phyloP scores from a whole-genome alignment of 441 rosid species.

The Macaranga tanarius region DNA sequence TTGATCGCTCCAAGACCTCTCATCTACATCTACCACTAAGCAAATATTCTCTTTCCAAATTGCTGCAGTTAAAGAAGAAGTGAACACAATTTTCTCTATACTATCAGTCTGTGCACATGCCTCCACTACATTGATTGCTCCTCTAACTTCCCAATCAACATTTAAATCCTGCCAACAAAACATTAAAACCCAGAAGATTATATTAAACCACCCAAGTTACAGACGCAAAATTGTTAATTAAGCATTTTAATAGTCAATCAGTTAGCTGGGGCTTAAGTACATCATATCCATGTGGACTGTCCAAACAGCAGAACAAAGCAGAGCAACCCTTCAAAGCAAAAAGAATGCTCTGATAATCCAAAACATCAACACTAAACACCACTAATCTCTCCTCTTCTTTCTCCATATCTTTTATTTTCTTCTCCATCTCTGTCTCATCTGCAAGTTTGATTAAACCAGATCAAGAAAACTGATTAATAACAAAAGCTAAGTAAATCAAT shows the following conservation, averaged over 20 bases:
- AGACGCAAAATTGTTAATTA: not conserved
- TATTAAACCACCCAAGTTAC: not conserved
- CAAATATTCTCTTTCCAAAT: slow-evolving; percentile 73
- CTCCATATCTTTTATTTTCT: slow-evolving; percentile 58
- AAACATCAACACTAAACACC: slow-evolving; percentile 50
- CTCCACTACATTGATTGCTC: slow-evolving; percentile 81
- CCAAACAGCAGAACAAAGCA: slow-evolving; percentile 71
- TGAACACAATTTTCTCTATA: slow-evolving; percentile 62
- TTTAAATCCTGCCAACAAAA: slow-evolving; percentile 41
- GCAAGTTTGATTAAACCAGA: not conserved
- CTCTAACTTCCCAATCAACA: slow-evolving; percentile 75
- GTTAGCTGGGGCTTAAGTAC: slow-evolving; percentile 25
- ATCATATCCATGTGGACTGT: slow-evolving; percentile 62
- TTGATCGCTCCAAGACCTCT: slow-evolving; percentile 77
- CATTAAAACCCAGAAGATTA: not conserved
- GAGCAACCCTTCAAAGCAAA: slow-evolving; percentile 58
- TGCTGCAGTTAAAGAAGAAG: slow-evolving; percentile 77
- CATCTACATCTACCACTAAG: slow-evolving; percentile 66
- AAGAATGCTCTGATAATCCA: slow-evolving; percentile 71
- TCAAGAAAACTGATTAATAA: not conserved
- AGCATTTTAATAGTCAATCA: too few relatives aligned
- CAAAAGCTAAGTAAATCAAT: not conserved
- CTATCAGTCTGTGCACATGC: slow-evolving; percentile 78
- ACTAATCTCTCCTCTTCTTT: slow-evolving; percentile 43
- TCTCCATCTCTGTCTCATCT: slow-evolving; percentile 55